Evolutionary conservation across 305 asterid genomes (phyloP).

Genomic region (Rubia tinctorum): DNA sequence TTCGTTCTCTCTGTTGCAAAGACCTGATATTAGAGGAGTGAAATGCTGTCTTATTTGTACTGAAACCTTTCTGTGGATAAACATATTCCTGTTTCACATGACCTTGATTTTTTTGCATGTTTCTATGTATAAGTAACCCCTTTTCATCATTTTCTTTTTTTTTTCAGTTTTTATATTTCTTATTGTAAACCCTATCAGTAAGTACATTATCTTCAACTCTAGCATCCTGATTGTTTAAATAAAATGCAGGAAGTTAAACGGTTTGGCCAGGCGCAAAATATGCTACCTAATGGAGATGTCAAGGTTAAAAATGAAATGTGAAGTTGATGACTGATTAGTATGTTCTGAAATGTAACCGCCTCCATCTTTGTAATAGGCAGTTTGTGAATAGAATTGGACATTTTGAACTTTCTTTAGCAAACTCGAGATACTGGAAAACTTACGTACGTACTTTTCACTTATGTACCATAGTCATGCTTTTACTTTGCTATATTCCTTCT

Average conservation of each 20-base stretch:
- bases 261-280: conserved; percentile 53
- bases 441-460: neutral
- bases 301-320: conserved; percentile 61
- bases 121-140: neutral
- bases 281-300: conserved; percentile 75
- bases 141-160: neutral
- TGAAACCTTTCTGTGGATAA: neutral
- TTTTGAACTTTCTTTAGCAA: neutral
- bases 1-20: neutral
- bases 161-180: neutral
- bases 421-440: neutral
- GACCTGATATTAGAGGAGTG: neutral
- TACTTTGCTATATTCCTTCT: neutral
- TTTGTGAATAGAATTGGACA: neutral
- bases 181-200: too few relatives aligned
- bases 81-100: neutral
- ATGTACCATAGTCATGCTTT: neutral
- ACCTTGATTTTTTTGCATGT: neutral
- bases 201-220: neutral
- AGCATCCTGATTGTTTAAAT: conserved; percentile 1
- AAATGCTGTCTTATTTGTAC: neutral
- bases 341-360: neutral
- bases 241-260: conserved; percentile 71
- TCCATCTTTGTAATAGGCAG: conserved; percentile 1
- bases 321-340: conserved; percentile 13